Evolutionary conservation across 1,284 basidiomycete genomes (phyloP), one percentile per base, ranked within the genome.

Genomic region (Meira nashicola): DNA sequence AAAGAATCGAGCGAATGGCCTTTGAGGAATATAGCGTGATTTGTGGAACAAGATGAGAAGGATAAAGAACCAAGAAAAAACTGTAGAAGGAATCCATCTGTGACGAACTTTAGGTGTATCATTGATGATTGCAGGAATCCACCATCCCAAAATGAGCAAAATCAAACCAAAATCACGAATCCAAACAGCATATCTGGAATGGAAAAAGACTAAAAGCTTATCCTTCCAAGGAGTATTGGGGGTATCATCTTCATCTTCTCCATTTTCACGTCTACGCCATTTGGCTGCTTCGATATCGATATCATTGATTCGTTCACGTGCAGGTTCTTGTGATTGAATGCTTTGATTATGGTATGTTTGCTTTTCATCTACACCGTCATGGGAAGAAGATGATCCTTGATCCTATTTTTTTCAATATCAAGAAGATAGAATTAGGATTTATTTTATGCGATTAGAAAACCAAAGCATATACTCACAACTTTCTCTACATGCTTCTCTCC

Each of bases 31-130:
- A 65, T 74, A 74, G 5, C 62, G 57, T 52, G 65, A 56, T 54
- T 74, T 71, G 71, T 74, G 72, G 63, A 74, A 65, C 41, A 74
- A 70, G 58, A 74, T 71, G 51, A 74, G 63, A 25, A 71, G 65
- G 61, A 74, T 73, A 55, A 73, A 71, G 68, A 71, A 72, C 70
- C 67, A 68, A 4, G 66, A 17, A 11, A 53, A 17, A 23, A 65
- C 46, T 6, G 60, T 44, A 23, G 50, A 52, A 4, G 56, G 55
- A n/a, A 64, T 49, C 43, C 59, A 52, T 21, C 52, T 41, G 33
- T 63, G 51, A 9, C 57, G 40, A 4, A 58, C 57, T 19, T 21
- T 5, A 5, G 55, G 55, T 8, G 43, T 9, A 8, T 57, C 46
- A 46, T 60, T 57, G 48, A 62, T 55, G 17, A 62, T 33, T 40